A percentile compares a stretch with the other conserved stretches of the same genome.
These are phyloP conservation scores for Pholiota microspora DNA, from an alignment of 768 basidiomycete species.

Conservation along the genomic window DNA sequence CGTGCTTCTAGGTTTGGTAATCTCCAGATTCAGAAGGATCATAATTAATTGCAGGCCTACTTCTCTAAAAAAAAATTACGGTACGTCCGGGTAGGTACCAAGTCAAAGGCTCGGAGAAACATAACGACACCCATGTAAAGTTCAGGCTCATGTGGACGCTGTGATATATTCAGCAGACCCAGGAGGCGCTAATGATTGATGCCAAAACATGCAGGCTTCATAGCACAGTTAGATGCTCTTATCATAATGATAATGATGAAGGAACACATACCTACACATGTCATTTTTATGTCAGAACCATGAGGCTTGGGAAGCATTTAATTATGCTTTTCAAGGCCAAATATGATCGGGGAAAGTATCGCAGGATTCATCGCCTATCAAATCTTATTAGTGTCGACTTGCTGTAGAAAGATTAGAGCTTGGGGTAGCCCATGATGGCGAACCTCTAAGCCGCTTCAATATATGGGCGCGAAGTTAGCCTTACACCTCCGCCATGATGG, in stretches of 20 bases:
- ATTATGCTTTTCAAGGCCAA: conserved; percentile 11
- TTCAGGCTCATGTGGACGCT: conserved; percentile 7
- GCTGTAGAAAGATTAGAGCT: not conserved
- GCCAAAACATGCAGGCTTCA: not conserved
- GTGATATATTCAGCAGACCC: not conserved
- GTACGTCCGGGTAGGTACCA: no score
- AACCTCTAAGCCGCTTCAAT: no score
- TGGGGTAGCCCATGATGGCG: no score
- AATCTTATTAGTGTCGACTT: not conserved
- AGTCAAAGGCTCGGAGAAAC: not conserved
- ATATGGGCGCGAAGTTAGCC: not conserved
- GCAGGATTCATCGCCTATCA: not conserved
- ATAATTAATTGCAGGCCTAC: not conserved
- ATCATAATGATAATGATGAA: conserved; percentile 10
- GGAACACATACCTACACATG: conserved; percentile 1
- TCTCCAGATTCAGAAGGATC: not conserved
- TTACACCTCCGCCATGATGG: not conserved
- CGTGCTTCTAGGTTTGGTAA: not conserved
- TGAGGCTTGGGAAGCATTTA: not conserved
- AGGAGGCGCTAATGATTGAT: conserved; percentile 1
- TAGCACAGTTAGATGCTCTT: conserved; percentile 1
- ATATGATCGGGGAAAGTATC: conserved; percentile 3
- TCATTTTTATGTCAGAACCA: not conserved
- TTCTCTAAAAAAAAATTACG: not conserved
- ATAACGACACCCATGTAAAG: conserved; percentile 3